Conservation (phyloP, 345 rosid species). For the Gossypium australe region DNA sequence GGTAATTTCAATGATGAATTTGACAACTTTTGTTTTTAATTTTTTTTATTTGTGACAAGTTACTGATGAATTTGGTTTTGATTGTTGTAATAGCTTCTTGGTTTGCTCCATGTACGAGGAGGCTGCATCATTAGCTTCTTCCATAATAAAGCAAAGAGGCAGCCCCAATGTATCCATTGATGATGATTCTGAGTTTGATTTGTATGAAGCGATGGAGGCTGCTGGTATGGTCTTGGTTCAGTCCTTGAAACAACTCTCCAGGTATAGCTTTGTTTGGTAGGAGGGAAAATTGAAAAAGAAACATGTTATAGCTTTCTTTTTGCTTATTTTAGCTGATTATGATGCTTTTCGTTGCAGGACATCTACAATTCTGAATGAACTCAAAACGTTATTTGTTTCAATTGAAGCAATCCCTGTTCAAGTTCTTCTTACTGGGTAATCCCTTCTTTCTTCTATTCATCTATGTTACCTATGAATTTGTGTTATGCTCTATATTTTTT, state of each 20-base stretch:
- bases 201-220: conserved; percentile 4
- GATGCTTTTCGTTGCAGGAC: conserved; percentile 39
- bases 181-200: background rate
- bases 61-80: conserved; percentile 1
- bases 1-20: background rate
- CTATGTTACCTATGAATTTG: background rate
- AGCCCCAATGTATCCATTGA: conserved; percentile 3
- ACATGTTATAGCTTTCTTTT: background rate
- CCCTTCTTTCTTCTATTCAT: background rate
- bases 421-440: conserved; percentile 70
- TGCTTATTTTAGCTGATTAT: background rate
- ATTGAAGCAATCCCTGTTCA: conserved; percentile 60
- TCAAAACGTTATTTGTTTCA: conserved; percentile 41
- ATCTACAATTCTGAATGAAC: conserved; percentile 50
- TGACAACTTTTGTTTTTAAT: background rate
- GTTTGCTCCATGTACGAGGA: conserved; percentile 76
- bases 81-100: conserved; percentile 45
- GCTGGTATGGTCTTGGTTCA: conserved; percentile 11
- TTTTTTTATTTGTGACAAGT: background rate
- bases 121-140: conserved; percentile 57
- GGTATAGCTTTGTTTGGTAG: background rate
- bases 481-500: background rate
- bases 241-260: conserved; percentile 7
- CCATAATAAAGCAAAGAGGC: conserved; percentile 34
- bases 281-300: background rate